Evolutionary conservation across 805 yeast species (phyloP).

Genomic region (Hanseniaspora thailandica): DNA sequence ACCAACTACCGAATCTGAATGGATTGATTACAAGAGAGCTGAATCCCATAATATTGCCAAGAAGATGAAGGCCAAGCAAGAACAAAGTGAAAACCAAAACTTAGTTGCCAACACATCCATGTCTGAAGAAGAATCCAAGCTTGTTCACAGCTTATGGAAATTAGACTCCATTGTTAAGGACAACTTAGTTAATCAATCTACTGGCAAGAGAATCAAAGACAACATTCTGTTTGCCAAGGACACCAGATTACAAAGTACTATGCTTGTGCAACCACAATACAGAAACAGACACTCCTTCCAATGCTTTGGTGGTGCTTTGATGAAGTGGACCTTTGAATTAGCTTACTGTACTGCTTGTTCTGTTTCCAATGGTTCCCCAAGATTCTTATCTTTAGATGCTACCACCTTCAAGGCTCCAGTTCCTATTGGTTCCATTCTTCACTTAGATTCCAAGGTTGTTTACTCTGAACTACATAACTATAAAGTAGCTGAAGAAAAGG

Average conservation of each 20-base stretch:
- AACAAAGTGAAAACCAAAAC: conserved; percentile 25
- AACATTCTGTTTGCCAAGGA: conserved; percentile 57
- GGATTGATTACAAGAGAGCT: conserved; percentile 77
- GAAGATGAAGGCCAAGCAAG: conserved; percentile 60
- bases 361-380: conserved; percentile 70
- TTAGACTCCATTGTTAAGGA: conserved; percentile 30
- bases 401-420: conserved; percentile 90
- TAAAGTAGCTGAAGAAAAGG: conserved; percentile 21
- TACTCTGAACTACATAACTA: conserved; percentile 62
- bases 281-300: conserved; percentile 87
- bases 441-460: conserved; percentile 68
- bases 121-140: conserved; percentile 53
- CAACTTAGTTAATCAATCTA: conserved; percentile 21
- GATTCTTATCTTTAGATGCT: conserved; percentile 81
- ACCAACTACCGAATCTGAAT: conserved; percentile 63
- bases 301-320: conserved; percentile 89
- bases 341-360: conserved; percentile 91
- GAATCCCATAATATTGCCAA: conserved; percentile 82
- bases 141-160: conserved; percentile 70
- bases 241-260: conserved; percentile 59
- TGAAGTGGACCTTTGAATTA: conserved; percentile 85
- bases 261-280: conserved; percentile 93
- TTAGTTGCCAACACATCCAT: conserved; percentile 60
- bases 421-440: conserved; percentile 85
- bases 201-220: conserved; percentile 9